Evolutionary conservation across 169 alveolate species (phyloP).

Genomic region (Plasmodium coatneyi): DNA sequence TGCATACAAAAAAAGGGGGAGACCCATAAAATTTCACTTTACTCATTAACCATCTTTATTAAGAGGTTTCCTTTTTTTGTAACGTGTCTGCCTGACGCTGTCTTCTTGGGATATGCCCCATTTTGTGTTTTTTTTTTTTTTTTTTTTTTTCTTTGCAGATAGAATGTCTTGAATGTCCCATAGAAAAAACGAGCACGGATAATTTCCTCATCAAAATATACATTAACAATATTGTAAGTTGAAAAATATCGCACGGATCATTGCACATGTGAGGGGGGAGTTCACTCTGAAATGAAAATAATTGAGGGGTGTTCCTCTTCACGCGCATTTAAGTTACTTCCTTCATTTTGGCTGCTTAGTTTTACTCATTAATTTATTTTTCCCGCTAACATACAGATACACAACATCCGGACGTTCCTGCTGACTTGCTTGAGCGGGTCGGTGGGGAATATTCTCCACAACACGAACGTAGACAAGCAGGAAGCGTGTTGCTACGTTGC

Average conservation of each 20-base stretch:
- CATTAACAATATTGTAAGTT: conserved; percentile 55
- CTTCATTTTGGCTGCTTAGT: neutral
- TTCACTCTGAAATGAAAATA: neutral
- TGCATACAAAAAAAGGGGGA: neutral
- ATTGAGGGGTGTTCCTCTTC: neutral
- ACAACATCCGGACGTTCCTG: conserved; percentile 44
- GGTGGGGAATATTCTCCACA: conserved; percentile 65
- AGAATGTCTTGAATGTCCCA: conserved; percentile 74
- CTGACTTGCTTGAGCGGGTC: conserved; percentile 44
- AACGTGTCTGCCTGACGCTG: neutral
- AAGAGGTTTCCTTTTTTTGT: neutral
- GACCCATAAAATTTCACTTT: neutral
- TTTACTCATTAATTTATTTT: neutral
- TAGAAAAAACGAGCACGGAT: conserved; percentile 66
- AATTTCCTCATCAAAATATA: conserved; percentile 64
- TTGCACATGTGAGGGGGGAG: neutral
- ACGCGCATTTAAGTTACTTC: neutral
- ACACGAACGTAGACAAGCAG: conserved; percentile 27
- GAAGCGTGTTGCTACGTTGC: conserved; percentile 1
- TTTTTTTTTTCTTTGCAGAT: conserved; percentile 29
- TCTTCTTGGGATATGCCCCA: neutral
- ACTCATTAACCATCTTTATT: neutral
- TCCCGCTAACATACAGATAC: conserved; percentile 19
- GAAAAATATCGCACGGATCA: neutral
- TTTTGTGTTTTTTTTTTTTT: neutral